Evolutionary conservation across 768 basidiomycete species (phyloP).

Genomic region (Kwoniella bestiolae): DNA sequence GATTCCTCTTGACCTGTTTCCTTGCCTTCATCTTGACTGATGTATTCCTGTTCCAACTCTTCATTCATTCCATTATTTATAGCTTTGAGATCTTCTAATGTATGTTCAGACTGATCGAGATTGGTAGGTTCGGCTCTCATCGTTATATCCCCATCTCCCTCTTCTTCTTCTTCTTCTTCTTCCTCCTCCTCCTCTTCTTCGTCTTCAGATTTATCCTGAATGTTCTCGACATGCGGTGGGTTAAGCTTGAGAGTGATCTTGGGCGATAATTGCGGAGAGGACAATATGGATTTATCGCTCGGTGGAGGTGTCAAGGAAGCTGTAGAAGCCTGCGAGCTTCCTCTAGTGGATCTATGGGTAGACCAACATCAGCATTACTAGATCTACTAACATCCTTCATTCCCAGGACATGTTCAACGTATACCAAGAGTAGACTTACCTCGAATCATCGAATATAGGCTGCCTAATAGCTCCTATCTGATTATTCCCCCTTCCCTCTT

Average conservation of each 20-base stretch:
- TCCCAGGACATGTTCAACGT: too few species aligned
- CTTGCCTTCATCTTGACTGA: background rate
- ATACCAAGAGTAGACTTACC: conserved; percentile 6
- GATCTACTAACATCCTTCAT: background rate
- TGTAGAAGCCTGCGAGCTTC: conserved; percentile 18
- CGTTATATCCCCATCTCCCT: conserved; percentile 19
- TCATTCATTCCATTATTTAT: conserved; percentile 17
- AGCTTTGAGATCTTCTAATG: conserved; percentile 1
- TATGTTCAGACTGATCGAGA: conserved; percentile 3
- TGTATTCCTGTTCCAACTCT: background rate
- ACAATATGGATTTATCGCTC: conserved; percentile 12
- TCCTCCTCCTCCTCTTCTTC: background rate
- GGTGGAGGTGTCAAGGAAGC: conserved; percentile 24
- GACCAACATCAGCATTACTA: too few species aligned
- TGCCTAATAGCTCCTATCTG: conserved; percentile 1
- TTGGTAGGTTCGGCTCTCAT: conserved; percentile 25
- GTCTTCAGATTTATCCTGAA: background rate
- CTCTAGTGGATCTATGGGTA: conserved; percentile 8
- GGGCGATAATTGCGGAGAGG: conserved; percentile 12
- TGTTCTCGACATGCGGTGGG: conserved; percentile 8
- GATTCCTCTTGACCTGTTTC: background rate
- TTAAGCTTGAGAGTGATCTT: conserved; percentile 10
- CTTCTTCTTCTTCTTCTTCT: conserved; percentile 8
- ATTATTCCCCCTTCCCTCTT: conserved; percentile 1
- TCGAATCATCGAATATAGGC: background rate